Conservation (phyloP, 768 basidiomycete genomes). For the Mycena indigotica region DNA sequence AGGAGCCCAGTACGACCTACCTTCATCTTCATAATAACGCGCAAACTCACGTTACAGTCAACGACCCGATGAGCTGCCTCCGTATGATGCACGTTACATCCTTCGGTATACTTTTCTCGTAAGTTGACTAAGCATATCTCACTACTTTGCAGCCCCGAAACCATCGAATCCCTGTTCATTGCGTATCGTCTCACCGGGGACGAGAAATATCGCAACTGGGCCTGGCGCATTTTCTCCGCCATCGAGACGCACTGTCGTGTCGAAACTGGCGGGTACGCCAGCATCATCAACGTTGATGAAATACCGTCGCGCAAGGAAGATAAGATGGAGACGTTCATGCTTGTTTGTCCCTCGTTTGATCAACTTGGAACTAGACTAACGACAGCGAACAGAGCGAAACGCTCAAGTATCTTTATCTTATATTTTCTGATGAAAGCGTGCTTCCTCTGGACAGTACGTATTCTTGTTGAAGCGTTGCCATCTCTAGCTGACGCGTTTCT, state of each 20-base stretch:
- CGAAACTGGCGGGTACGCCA: conserved; percentile 80
- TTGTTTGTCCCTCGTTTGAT: conserved; percentile 51
- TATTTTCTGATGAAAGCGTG: conserved; percentile 76
- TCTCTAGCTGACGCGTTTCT: background rate
- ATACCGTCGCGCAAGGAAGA: conserved; percentile 71
- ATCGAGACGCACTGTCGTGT: conserved; percentile 83
- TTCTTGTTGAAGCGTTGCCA: background rate
- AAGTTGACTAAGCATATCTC: background rate
- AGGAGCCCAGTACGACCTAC: conserved; percentile 57
- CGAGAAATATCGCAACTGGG: conserved; percentile 74
- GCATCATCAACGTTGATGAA: conserved; percentile 82
- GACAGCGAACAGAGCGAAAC: conserved; percentile 70
- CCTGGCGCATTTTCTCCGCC: conserved; percentile 88
- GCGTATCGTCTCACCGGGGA: conserved; percentile 91
- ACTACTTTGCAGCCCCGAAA: conserved; percentile 69
- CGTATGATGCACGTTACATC: conserved; percentile 91
- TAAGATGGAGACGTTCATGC: conserved; percentile 94
- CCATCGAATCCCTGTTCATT: conserved; percentile 90
- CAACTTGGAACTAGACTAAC: background rate
- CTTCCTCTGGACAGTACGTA: conserved; percentile 74
- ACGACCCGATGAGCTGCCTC: conserved; percentile 43
- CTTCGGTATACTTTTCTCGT: conserved; percentile 52
- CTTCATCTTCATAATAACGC: background rate
- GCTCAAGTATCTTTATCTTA: conserved; percentile 85
- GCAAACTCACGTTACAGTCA: conserved; percentile 4